These are phyloP conservation scores for Amanita molliuscula DNA, from an alignment of 768 basidiomycete genomes.

Conservation along the genomic window DNA sequence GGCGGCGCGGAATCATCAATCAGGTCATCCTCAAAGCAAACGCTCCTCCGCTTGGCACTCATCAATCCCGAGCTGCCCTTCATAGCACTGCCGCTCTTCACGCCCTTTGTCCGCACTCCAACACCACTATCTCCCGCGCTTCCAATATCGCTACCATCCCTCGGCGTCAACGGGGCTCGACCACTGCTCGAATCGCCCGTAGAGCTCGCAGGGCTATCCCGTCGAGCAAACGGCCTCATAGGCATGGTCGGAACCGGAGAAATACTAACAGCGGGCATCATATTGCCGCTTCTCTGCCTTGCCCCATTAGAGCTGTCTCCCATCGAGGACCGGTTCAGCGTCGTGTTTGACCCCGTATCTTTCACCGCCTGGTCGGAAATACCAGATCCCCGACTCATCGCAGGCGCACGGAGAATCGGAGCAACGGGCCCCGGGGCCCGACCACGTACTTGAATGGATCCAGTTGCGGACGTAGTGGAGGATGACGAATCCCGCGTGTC, in stretches of 20 bases:
- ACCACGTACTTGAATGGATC: slow-evolving; percentile 2
- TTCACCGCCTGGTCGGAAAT: not conserved
- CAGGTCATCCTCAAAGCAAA: slow-evolving; percentile 56
- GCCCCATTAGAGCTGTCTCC: slow-evolving; percentile 8
- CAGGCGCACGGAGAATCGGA: not conserved
- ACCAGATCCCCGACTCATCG: not conserved
- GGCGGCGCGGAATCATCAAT: slow-evolving; percentile 7
- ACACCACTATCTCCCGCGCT: slow-evolving; percentile 11
- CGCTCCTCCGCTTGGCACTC: slow-evolving; percentile 49
- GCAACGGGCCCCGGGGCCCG: slow-evolving; percentile 6
- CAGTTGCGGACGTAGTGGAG: not conserved
- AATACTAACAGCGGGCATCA: slow-evolving; percentile 22
- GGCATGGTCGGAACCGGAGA: slow-evolving; percentile 16
- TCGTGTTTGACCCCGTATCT: slow-evolving; percentile 2
- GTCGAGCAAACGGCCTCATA: slow-evolving; percentile 47
- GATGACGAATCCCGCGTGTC: slow-evolving; percentile 8
- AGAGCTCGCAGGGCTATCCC: slow-evolving; percentile 75
- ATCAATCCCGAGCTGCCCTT: slow-evolving; percentile 18
- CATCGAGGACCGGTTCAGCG: slow-evolving; percentile 10
- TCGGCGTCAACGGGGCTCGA: slow-evolving; percentile 63
- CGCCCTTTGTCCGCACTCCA: slow-evolving; percentile 11
- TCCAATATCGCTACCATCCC: slow-evolving; percentile 64
- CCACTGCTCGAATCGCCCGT: slow-evolving; percentile 81
- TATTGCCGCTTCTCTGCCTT: slow-evolving; percentile 31
- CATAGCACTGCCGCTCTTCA: slow-evolving; percentile 18